phyloP scores from a whole-genome alignment of 2,329 filamentous ascomycete genomes.

The Talaromyces sp. region DNA sequence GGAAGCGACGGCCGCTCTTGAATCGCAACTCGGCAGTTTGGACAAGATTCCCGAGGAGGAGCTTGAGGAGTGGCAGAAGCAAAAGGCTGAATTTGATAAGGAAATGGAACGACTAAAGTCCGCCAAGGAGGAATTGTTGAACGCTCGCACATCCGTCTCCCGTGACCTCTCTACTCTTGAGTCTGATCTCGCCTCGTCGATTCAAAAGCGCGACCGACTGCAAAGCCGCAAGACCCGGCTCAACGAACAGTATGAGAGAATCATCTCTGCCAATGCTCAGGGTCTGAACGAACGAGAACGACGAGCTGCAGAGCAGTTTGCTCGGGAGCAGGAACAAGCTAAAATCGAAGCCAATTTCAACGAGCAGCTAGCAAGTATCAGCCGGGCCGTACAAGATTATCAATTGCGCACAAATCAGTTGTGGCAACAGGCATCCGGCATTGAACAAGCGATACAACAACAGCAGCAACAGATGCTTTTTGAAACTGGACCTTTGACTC shows the following conservation, averaged over 20 bases:
- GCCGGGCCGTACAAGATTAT: constrained; percentile 45
- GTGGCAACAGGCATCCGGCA: constrained; percentile 44
- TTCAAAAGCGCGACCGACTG: constrained; percentile 61
- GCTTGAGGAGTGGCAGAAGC: constrained; percentile 51
- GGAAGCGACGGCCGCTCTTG: constrained; percentile 57
- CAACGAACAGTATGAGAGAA: constrained; percentile 61
- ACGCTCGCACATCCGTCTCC: constrained; percentile 51
- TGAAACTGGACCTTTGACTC: constrained; percentile 52
- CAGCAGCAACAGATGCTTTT: constrained; percentile 47
- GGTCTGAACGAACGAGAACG: constrained; percentile 56
- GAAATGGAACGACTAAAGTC: constrained; percentile 53
- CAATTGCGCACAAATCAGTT: constrained; percentile 44
- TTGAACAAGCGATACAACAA: constrained; percentile 47
- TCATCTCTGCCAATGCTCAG: constrained; percentile 58
- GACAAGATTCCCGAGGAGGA: constrained; percentile 60
- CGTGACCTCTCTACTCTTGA: constrained; percentile 54
- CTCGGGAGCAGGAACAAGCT: constrained; percentile 47
- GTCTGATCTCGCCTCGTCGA: constrained; percentile 52
- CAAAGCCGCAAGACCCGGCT: constrained; percentile 57
- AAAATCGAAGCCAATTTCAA: constrained; percentile 45
- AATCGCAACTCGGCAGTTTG: constrained; percentile 54
- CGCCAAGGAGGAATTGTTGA: constrained; percentile 52
- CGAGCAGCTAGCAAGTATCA: constrained; percentile 44
- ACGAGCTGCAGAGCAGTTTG: constrained; percentile 48
- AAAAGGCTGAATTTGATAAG: constrained; percentile 55